Conservation (phyloP, 371 early-diverging fungal species). For the Smittium culicis region DNA sequence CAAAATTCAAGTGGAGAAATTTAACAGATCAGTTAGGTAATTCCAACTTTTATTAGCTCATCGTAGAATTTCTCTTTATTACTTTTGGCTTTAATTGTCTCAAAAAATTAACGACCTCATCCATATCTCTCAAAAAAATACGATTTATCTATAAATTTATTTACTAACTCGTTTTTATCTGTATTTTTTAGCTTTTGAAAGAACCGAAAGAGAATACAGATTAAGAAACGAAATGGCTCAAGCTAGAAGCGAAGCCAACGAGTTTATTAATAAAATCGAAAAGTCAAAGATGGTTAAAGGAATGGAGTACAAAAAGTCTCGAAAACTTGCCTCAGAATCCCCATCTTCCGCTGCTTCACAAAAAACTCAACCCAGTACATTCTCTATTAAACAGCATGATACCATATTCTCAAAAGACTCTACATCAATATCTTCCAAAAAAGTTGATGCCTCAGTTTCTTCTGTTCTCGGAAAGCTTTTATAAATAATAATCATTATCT, state of each 20-base stretch:
- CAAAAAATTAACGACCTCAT: no score
- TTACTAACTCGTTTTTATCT: not conserved
- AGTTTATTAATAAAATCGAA: constrained; percentile 70
- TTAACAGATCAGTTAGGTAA: constrained; percentile 80
- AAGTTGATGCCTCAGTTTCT: not conserved
- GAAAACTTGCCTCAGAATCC: constrained; percentile 2
- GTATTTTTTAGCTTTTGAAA: constrained; percentile 14
- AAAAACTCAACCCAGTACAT: not conserved
- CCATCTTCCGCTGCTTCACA: not conserved
- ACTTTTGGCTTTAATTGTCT: no score
- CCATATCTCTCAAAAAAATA: no score
- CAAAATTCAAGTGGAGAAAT: constrained; percentile 92
- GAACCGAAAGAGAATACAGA: constrained; percentile 58
- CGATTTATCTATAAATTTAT: no score
- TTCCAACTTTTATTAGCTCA: no score
- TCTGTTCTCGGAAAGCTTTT: not conserved
- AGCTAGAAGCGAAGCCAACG: constrained; percentile 70
- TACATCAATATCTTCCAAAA: not conserved
- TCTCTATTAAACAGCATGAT: not conserved
- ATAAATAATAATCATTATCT: not conserved
- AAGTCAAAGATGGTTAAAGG: constrained; percentile 65
- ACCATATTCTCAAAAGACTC: not conserved
- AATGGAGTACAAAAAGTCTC: constrained; percentile 52
- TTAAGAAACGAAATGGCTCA: constrained; percentile 72
- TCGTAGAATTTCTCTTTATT: no score